A percentile compares a stretch with the other conserved stretches of the same genome.
Evolutionary conservation across 257 asterid species (phyloP).

Genomic region (Rehmannia glutinosa): DNA sequence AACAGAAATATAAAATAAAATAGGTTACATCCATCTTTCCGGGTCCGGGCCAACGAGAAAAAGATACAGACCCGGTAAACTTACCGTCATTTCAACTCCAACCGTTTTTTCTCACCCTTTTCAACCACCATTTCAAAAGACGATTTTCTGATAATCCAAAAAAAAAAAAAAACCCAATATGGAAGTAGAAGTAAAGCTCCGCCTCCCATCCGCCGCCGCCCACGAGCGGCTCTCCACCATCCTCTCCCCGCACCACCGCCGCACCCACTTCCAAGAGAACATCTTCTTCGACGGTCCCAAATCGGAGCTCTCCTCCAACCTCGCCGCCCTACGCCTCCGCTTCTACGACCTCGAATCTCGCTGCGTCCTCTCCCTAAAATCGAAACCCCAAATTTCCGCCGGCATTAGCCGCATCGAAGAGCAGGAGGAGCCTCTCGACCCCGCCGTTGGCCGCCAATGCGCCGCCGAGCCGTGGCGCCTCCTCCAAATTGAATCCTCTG

Average conservation of each 20-base stretch:
- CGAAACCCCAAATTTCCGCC: slow-evolving; percentile 53
- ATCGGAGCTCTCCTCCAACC: slow-evolving; percentile 63
- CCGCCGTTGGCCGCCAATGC: slow-evolving; percentile 60
- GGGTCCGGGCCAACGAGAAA: too few relatives aligned
- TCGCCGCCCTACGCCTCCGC: slow-evolving; percentile 91
- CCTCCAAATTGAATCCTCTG: slow-evolving; percentile 37
- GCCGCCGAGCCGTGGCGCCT: slow-evolving; percentile 70
- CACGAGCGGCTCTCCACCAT: slow-evolving; percentile 60
- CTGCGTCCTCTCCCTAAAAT: slow-evolving; percentile 70
- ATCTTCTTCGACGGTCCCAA: slow-evolving; percentile 78
- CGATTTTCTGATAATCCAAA: slow-evolving; percentile 1
- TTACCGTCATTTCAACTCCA: neutral
- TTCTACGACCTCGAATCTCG: slow-evolving; percentile 80
- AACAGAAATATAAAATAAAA: neutral
- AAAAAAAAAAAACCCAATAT: slow-evolving; percentile 22
- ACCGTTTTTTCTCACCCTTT: slow-evolving; percentile 2
- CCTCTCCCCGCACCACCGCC: slow-evolving; percentile 62
- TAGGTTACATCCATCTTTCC: too few relatives aligned
- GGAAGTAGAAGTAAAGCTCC: slow-evolving; percentile 94
- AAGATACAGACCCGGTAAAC: too few relatives aligned
- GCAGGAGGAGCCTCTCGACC: slow-evolving; percentile 77
- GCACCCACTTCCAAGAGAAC: slow-evolving; percentile 70
- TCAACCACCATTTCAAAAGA: slow-evolving; percentile 2
- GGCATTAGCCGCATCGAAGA: slow-evolving; percentile 83
- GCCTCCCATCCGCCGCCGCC: slow-evolving; percentile 55